Percentiles rank a stretch among this genome's conserved stretches.
These are phyloP conservation scores for Botrytis deweyae DNA, from an alignment of 2,329 filamentous ascomycete species.

Conservation along the genomic window DNA sequence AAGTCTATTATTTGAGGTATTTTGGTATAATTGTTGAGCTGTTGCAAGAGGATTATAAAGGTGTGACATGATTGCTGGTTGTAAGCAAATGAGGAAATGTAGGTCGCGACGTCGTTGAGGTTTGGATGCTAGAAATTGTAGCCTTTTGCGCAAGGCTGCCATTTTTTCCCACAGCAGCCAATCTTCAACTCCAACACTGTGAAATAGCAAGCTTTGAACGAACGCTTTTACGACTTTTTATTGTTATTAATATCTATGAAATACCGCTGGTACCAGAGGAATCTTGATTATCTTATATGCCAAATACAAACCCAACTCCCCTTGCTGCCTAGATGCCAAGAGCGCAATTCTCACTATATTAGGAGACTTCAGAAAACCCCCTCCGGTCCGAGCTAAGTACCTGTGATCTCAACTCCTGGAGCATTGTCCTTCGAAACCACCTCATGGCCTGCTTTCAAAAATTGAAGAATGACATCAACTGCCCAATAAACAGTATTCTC, in stretches of 20 bases:
- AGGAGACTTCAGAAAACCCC: not conserved
- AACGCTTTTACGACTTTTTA: not conserved
- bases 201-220: not conserved
- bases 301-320: not conserved
- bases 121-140: slow-evolving; percentile 2
- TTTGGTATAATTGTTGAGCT: slow-evolving; percentile 63
- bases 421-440: not conserved
- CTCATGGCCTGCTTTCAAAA: not conserved
- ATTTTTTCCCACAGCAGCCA: not conserved
- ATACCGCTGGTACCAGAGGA: not conserved
- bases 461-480: slow-evolving; percentile 22
- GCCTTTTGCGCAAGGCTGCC: slow-evolving; percentile 35
- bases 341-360: not conserved
- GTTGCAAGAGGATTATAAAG: slow-evolving; percentile 72
- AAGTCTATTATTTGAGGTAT: slow-evolving; percentile 55
- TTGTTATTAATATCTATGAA: not conserved
- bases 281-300: not conserved
- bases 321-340: not conserved
- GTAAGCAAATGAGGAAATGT: not conserved
- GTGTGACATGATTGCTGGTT: slow-evolving; percentile 50
- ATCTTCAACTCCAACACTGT: not conserved
- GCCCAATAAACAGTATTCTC: slow-evolving; percentile 28
- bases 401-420: not conserved
- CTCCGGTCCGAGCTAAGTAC: not conserved
- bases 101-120: not conserved